phyloP scores from a whole-genome alignment of 768 basidiomycete species.

The Leccinum subgranulosum region DNA sequence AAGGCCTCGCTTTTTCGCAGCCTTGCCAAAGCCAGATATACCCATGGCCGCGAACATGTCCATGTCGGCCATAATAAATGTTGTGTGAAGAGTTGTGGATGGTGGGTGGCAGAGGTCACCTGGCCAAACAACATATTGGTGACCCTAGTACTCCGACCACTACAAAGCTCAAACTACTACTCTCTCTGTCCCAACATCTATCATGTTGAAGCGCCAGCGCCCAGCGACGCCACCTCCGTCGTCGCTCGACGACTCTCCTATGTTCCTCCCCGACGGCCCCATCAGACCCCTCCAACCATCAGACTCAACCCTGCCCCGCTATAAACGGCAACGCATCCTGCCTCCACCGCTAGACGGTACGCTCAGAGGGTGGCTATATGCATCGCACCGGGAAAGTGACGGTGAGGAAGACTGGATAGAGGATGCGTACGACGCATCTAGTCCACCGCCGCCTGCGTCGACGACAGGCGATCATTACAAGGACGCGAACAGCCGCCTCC shows the following conservation, averaged over 20 bases:
- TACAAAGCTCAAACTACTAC: not conserved
- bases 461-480: constrained; percentile 44
- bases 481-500: constrained; percentile 60
- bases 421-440: constrained; percentile 34
- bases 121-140: not conserved
- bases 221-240: constrained; percentile 42
- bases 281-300: constrained; percentile 11
- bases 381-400: constrained; percentile 22
- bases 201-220: constrained; percentile 57
- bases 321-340: constrained; percentile 53
- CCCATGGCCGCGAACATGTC: constrained; percentile 83
- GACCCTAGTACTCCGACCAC: not conserved
- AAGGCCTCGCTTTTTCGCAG: constrained; percentile 58
- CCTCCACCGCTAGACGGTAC: constrained; percentile 55
- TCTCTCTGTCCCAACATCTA: constrained; percentile 1
- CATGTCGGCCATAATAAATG: constrained; percentile 47
- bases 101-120: constrained; percentile 20
- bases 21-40: constrained; percentile 80
- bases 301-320: constrained; percentile 25
- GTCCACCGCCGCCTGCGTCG: constrained; percentile 7
- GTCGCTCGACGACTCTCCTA: constrained; percentile 26
- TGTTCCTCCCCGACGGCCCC: constrained; percentile 12
- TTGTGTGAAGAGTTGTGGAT: not conserved
- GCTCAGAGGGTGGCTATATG: constrained; percentile 43
- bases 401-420: constrained; percentile 34